Conservation (phyloP, 805 yeast species). For the Ascoidea rubescens region DNA sequence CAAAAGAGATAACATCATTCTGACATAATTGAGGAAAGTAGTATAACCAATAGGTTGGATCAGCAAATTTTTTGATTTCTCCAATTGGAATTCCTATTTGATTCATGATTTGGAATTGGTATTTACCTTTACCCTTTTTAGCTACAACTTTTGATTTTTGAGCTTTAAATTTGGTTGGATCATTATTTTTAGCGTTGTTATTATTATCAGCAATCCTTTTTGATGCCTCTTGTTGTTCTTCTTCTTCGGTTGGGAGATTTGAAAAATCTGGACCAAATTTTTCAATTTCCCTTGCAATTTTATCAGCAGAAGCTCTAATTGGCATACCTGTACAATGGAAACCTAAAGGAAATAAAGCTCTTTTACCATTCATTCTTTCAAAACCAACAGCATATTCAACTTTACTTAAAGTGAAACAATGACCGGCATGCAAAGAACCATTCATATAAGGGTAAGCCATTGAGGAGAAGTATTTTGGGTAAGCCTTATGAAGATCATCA, state of each 20-base stretch:
- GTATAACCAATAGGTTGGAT: slow-evolving; percentile 80
- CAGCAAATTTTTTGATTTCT: slow-evolving; percentile 80
- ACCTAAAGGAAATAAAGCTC: slow-evolving; percentile 89
- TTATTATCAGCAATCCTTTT: slow-evolving; percentile 16
- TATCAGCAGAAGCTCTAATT: slow-evolving; percentile 89
- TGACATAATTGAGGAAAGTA: slow-evolving; percentile 87
- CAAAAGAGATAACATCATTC: slow-evolving; percentile 64
- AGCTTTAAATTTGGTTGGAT: slow-evolving; percentile 82
- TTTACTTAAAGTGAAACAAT: slow-evolving; percentile 87
- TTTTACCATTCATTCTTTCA: slow-evolving; percentile 73
- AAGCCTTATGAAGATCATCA: slow-evolving; percentile 60
- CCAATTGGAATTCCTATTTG: slow-evolving; percentile 80
- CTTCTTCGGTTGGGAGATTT: slow-evolving; percentile 50
- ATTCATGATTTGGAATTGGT: slow-evolving; percentile 91
- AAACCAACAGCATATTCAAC: slow-evolving; percentile 87
- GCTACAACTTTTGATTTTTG: slow-evolving; percentile 90
- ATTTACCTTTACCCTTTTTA: slow-evolving; percentile 87
- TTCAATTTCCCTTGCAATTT: slow-evolving; percentile 85
- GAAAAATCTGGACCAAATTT: slow-evolving; percentile 73
- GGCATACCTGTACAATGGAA: slow-evolving; percentile 99
- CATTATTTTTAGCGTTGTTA: slow-evolving; percentile 35
- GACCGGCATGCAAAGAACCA: slow-evolving; percentile 97
- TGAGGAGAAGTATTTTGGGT: slow-evolving; percentile 81
- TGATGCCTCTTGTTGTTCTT: slow-evolving; percentile 26
- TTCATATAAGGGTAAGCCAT: slow-evolving; percentile 99